These are phyloP conservation scores for Hippophae tibetana DNA, from an alignment of 306 rosid genomes.

Conservation along the genomic window DNA sequence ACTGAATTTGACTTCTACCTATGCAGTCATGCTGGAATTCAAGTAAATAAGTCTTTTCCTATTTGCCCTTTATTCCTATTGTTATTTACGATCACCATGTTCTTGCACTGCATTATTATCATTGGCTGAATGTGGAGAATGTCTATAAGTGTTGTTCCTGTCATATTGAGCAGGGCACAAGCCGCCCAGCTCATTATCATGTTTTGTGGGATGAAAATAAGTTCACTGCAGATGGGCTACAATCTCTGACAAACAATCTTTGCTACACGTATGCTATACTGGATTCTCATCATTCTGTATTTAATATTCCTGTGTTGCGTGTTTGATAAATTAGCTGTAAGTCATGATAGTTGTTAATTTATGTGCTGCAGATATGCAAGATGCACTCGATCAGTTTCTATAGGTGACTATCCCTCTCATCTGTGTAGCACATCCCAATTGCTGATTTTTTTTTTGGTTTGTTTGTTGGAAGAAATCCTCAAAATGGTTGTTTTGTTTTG, in stretches of 20 bases:
- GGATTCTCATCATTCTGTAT: too few species aligned
- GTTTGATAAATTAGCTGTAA: too few species aligned
- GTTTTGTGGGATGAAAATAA: constrained; percentile 79
- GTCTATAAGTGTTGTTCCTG: background rate
- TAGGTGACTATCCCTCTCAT: constrained; percentile 34
- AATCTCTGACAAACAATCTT: constrained; percentile 66
- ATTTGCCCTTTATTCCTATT: background rate
- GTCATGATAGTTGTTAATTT: too few species aligned
- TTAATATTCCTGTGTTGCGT: too few species aligned
- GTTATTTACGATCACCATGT: background rate
- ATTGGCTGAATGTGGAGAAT: background rate
- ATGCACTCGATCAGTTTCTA: constrained; percentile 89
- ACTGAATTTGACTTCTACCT: constrained; percentile 75
- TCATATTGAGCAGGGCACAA: constrained; percentile 42
- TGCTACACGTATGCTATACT: constrained; percentile 56
- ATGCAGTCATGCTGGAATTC: constrained; percentile 84
- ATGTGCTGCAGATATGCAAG: constrained; percentile 64
- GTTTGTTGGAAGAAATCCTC: background rate
- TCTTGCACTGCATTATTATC: background rate
- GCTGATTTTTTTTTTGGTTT: background rate
- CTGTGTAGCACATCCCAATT: background rate
- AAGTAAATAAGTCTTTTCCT: constrained; percentile 25
- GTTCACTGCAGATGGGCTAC: constrained; percentile 67
- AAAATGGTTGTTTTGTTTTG: background rate
- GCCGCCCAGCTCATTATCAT: constrained; percentile 68